Base-by-base conservation (phyloP, 2,329 filamentous ascomycete species). In the Nemania sp. region DNA sequence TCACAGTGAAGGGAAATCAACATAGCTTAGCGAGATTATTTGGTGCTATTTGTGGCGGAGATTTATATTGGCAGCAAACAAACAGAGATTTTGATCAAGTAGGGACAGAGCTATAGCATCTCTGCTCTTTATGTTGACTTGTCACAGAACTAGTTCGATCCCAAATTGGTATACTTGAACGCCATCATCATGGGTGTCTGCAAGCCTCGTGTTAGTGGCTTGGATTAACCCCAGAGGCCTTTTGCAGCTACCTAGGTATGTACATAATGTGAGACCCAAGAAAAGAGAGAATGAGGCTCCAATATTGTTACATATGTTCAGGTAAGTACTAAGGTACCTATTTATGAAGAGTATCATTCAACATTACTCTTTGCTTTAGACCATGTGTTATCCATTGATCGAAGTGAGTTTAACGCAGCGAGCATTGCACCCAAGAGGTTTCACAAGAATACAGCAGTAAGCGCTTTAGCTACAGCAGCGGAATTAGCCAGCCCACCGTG, bases 141-240 rank as follows among this genome's bases (percentile, higher is more conserved):
- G 38, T n/a, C 18, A 43, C 24, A 24, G 45, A 26, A 7, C 27
- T 51, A 51, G n/a, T 6, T 51, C 4, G 47, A n/a, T 51, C 10
- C 8, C 27, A 26, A 51, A 7, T 5, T 26, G 20, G 11, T 15
- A n/a, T 5, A 29, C 18, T 53, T 58, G n/a, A 49, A 53, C 49
- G 47, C 32, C 3, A 53, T 18, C 5, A 38, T 38, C 58, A 57
- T 58, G 45, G 58, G 49, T 54, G 26, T 43, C 61, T 61, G 43
- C 65, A 67, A 43, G 53, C 56, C 55, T 45, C 20, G 20, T 35
- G 43, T 64, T 45, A 45, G 43, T 61, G 56, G 55, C 49, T 55
- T 57, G 15, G 20, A 26, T 52, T 56, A 51, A 38, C 45, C 35
- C 58, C 45, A 62, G 55, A 8, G n/a, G 20, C 47, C 45, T 27